Evolutionary conservation across 495 filamentous ascomycete species (phyloP), one percentile per base, ranked within the genome.

Genomic region (Podospora anserina): DNA sequence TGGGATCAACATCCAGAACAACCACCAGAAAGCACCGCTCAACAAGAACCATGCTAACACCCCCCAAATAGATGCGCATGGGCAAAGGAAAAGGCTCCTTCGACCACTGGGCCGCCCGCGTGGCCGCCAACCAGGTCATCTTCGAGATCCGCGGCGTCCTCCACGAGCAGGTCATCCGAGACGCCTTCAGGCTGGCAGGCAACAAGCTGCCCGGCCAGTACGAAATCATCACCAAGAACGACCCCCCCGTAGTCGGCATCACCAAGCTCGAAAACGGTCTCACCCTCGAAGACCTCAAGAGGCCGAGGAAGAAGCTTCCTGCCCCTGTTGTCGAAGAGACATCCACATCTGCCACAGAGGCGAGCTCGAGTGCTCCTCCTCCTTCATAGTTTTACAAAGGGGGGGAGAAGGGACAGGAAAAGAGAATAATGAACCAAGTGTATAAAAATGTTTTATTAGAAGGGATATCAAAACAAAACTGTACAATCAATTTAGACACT

Each of bases 81-180:
- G 96, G 95, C 80, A 98, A 97, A 82, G 95, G 95, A 78, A 99
- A 98, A 82, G 95, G 95, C 71, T 90, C 88, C 70, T 97, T 98
- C 79, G 95, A 98, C 80, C 91, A 95, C 81, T 99, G 95, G 95
- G 92, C 94, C 30, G 84, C 90, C 18, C 88, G 94, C 73, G 87
- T 97, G 68, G 88, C 91, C 15, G 91, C 97, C 66, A 94, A 90
- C 78, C 90, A 92, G 77, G 85, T 99, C 54, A 82, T 98, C 18
- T 92, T 99, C 70, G 95, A 99, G 81, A 80, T 99, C 68, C 93
- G 91, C 77, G 96, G 94, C 32, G 86, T 93, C 70, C 68, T 97
- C 66, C 95, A 99, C 84, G 95, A 99, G 82, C 90, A 97, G 82
- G 85, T 99, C 74, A 92, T 91, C 9, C 86, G 90, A 70, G 96